Evolutionary conservation across 2,329 filamentous ascomycete genomes (phyloP), one percentile per base, ranked within the genome.

Genomic region (Tolypocladium paradoxum): DNA sequence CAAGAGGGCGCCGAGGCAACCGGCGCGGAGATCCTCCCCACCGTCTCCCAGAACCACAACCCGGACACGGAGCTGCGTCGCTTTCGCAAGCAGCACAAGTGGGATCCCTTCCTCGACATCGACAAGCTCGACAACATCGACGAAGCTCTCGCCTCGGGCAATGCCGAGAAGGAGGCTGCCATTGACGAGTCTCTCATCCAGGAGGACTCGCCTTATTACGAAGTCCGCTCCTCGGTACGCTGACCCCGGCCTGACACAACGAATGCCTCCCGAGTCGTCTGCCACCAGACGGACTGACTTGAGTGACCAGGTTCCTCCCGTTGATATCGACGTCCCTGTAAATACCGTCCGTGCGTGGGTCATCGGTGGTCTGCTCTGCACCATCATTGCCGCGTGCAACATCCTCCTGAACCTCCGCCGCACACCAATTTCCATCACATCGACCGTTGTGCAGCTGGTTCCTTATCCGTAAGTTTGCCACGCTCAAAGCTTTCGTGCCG

Each of bases 331-430:
- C 20, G 62, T 78, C 4, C 73, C 76, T 7, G 69, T 73, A 53
- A 79, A 77, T 62, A 84, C 81, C 3, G 71, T 84, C 54, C 79
- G 81, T n/a, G 78, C 79, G 11, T 84, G 81, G 81, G 57, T 64
- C 5, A 78, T 84, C 53, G 81, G 81, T 31, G 59, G 80, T 50
- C 2, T 83, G 45, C 71, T 83, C 53, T 78, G 79, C 55, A 84
- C 81, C 0, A 64, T 81, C 50, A 77, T 79, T 31, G 79, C 79
- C 0, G 76, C 71, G 0, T 67, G 80, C 61, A 83, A 83, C 64
- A 74, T 79, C 62, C 64, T 82, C 16, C 78, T 82, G 34, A 66
- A 65, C 8, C 58, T 75, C 33, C 75, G 76, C 48, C 72, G 74
- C 38, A 73, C 78, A 2, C 74, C 76, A 51, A 75, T 81, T 51